Percentiles rank a stretch among this genome's conserved stretches.
Evolutionary conservation across 192 early-diverging fungal genomes (phyloP).

Genomic region (Gonapodya sp.): DNA sequence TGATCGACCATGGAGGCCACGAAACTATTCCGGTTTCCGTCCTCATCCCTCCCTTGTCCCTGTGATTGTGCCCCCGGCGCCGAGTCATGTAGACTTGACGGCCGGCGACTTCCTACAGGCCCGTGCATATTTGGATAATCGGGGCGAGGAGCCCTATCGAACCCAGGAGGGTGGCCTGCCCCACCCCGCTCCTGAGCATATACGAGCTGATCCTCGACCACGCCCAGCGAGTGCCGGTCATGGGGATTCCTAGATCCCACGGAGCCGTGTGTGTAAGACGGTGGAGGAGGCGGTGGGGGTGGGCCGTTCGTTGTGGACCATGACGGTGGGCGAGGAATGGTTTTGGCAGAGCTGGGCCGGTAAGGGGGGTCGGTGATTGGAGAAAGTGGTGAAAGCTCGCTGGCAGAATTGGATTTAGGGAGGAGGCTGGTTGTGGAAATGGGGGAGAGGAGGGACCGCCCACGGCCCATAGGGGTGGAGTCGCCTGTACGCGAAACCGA

Average conservation of each 20-base stretch:
- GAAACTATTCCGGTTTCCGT: background rate
- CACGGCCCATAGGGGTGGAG: background rate
- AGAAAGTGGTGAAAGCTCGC: background rate
- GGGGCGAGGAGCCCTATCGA: background rate
- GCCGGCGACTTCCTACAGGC: background rate
- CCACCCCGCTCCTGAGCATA: background rate
- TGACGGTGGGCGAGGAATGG: background rate
- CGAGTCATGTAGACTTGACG: background rate
- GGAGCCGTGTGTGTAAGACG: background rate
- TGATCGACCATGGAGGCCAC: background rate
- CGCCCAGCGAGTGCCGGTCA: background rate
- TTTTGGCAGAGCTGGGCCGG: background rate
- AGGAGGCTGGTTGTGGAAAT: background rate
- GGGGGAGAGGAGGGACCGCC: background rate
- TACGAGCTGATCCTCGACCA: background rate
- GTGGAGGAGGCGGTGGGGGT: background rate
- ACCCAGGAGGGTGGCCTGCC: background rate
- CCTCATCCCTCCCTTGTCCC: background rate
- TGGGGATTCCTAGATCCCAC: background rate
- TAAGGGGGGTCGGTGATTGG: background rate
- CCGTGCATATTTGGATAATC: background rate
- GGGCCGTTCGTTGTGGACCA: background rate
- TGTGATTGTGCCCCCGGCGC: background rate
- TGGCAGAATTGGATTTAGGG: background rate
- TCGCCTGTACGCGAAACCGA: no score